phyloP scores from a whole-genome alignment of 129 eudicot genomes.

The Chrysanthemum lavandulifolium region DNA sequence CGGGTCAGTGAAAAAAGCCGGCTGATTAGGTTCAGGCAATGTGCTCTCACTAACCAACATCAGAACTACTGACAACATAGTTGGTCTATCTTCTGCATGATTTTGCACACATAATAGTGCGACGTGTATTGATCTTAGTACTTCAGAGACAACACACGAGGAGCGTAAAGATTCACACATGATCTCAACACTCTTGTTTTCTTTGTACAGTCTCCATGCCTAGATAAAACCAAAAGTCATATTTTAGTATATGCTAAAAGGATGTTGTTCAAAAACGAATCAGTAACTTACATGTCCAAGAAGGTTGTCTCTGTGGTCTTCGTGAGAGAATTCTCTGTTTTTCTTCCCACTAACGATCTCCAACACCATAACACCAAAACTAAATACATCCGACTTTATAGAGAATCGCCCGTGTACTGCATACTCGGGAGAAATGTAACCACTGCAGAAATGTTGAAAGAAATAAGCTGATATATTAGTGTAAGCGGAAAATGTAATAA shows the following conservation, averaged over 20 bases:
- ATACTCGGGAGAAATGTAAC: constrained; percentile 5
- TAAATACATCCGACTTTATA: too few relatives aligned
- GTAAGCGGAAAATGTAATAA: not conserved
- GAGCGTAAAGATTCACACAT: too few relatives aligned
- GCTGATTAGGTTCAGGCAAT: constrained; percentile 23
- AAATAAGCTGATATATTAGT: too few relatives aligned
- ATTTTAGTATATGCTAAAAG: too few relatives aligned
- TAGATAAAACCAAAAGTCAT: not conserved
- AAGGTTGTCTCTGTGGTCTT: too few relatives aligned
- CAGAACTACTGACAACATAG: constrained; percentile 14
- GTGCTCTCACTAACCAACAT: constrained; percentile 17
- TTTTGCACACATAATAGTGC: constrained; percentile 20
- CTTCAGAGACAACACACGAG: not conserved
- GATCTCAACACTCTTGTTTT: too few relatives aligned
- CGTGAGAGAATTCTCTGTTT: constrained; percentile 33
- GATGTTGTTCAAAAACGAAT: not conserved
- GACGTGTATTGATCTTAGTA: constrained; percentile 15
- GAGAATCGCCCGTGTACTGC: too few relatives aligned
- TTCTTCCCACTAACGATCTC: constrained; percentile 45
- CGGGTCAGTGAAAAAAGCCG: not conserved
- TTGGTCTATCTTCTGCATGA: constrained; percentile 30
- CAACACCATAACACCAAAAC: constrained; percentile 36
- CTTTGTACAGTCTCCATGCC: too few relatives aligned
- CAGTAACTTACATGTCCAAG: constrained; percentile 31
- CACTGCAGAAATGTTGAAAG: constrained; percentile 22